Percentiles rank a stretch among this genome's conserved stretches.
These are phyloP conservation scores for Heliosperma pusillum DNA, from an alignment of 148 eudicot genomes.

Conservation along the genomic window DNA sequence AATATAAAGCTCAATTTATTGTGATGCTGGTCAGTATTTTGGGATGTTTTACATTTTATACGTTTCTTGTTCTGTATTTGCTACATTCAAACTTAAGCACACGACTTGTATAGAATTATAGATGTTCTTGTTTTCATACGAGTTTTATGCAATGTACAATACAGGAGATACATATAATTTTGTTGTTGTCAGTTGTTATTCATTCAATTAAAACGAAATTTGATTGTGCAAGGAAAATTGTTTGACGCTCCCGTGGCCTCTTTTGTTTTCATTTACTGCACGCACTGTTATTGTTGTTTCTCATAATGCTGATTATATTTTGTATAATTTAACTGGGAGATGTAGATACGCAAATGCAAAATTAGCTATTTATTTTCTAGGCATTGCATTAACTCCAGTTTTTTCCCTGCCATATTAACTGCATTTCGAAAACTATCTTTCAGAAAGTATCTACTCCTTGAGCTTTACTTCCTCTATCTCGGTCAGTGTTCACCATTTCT, in stretches of 20 bases:
- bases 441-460: too few species aligned
- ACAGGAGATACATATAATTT: background rate
- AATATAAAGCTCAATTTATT: background rate
- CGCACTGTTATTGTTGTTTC: background rate
- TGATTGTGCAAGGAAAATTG: background rate
- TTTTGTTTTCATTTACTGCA: background rate
- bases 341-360: too few species aligned
- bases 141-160: slow-evolving; percentile 1
- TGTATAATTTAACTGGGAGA: too few species aligned
- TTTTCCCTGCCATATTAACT: too few species aligned
- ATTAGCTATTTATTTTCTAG: too few species aligned
- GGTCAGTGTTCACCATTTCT: too few species aligned
- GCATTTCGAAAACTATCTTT: too few species aligned
- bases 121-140: background rate
- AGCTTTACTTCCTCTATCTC: too few species aligned
- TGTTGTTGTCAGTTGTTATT: background rate
- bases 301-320: too few species aligned
- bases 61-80: slow-evolving; percentile 5
- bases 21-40: slow-evolving; percentile 16
- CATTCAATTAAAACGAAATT: background rate
- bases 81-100: background rate
- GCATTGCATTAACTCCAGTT: too few species aligned
- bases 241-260: background rate
- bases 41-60: slow-evolving; percentile 1
- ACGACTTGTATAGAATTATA: slow-evolving; percentile 15